phyloP scores from a whole-genome alignment of 306 rosid genomes.

The Vigna nakashimae region DNA sequence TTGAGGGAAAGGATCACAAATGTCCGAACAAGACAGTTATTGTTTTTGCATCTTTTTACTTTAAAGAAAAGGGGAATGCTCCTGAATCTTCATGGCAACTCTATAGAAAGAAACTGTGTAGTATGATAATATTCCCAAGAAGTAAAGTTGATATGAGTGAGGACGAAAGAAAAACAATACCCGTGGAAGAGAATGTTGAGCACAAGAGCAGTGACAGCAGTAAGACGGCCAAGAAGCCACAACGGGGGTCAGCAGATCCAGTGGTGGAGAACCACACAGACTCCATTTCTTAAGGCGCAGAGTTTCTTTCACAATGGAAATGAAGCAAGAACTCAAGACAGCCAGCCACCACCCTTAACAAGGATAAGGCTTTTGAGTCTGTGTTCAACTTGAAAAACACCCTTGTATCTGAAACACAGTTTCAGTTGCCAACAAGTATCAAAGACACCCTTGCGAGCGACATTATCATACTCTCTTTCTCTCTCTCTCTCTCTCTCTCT shows the following conservation, averaged over 20 bases:
- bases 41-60: conserved; percentile 1
- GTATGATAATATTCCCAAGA: background rate
- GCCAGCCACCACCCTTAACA: conserved; percentile 17
- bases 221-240: conserved; percentile 47
- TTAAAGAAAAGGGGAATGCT: background rate
- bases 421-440: conserved; percentile 9
- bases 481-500: background rate
- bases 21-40: background rate
- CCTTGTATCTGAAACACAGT: background rate
- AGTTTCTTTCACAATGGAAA: conserved; percentile 35
- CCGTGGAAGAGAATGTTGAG: conserved; percentile 71
- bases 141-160: background rate
- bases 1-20: background rate
- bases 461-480: background rate
- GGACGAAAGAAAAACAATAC: conserved; percentile 40
- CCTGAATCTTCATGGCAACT: conserved; percentile 8
- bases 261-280: conserved; percentile 42
- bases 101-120: background rate
- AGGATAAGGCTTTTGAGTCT: conserved; percentile 15
- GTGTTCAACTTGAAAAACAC: background rate
- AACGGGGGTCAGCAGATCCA: conserved; percentile 60
- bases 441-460: conserved; percentile 10
- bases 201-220: conserved; percentile 58
- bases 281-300: conserved; percentile 57
- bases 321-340: conserved; percentile 43